A percentile compares a stretch with the other conserved stretches of the same genome.
Evolutionary conservation across 2,329 filamentous ascomycete genomes (phyloP).

Genomic region (Cladorrhinum sp.): DNA sequence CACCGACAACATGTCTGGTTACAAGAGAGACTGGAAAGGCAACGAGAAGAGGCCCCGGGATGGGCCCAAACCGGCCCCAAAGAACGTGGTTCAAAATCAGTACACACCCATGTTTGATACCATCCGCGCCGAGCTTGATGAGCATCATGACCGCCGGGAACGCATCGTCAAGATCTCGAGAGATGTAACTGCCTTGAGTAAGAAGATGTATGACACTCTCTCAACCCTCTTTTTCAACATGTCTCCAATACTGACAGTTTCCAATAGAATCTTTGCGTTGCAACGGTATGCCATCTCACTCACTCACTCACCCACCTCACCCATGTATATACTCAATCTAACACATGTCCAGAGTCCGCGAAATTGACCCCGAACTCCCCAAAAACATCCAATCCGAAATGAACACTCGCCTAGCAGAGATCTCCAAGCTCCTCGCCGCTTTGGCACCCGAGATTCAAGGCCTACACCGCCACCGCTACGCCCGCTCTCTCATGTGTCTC

Average conservation of each 20-base stretch:
- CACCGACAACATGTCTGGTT: slow-evolving; percentile 37
- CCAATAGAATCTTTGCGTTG: slow-evolving; percentile 77
- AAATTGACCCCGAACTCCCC: slow-evolving; percentile 61
- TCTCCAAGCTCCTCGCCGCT: slow-evolving; percentile 63
- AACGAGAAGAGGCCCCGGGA: slow-evolving; percentile 42
- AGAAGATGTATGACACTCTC: slow-evolving; percentile 87
- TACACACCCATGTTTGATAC: slow-evolving; percentile 76
- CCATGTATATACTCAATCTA: not conserved
- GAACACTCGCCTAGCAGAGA: slow-evolving; percentile 65
- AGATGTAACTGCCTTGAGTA: slow-evolving; percentile 90
- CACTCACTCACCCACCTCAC: not conserved
- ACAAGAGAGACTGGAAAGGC: slow-evolving; percentile 55
- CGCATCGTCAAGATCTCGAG: slow-evolving; percentile 85
- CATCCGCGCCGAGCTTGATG: slow-evolving; percentile 85
- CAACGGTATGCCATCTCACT: slow-evolving; percentile 58
- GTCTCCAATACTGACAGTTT: slow-evolving; percentile 6
- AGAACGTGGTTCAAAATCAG: slow-evolving; percentile 38
- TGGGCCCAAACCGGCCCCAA: slow-evolving; percentile 24
- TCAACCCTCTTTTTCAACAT: not conserved
- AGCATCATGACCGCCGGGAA: slow-evolving; percentile 91
- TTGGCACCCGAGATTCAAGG: slow-evolving; percentile 72
- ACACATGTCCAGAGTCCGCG: slow-evolving; percentile 54
- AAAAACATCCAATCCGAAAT: slow-evolving; percentile 68
- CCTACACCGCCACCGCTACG: slow-evolving; percentile 80
- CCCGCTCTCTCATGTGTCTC: slow-evolving; percentile 74